phyloP scores from a whole-genome alignment of 2,329 filamentous ascomycete species.

The Colletotrichum paranaense region DNA sequence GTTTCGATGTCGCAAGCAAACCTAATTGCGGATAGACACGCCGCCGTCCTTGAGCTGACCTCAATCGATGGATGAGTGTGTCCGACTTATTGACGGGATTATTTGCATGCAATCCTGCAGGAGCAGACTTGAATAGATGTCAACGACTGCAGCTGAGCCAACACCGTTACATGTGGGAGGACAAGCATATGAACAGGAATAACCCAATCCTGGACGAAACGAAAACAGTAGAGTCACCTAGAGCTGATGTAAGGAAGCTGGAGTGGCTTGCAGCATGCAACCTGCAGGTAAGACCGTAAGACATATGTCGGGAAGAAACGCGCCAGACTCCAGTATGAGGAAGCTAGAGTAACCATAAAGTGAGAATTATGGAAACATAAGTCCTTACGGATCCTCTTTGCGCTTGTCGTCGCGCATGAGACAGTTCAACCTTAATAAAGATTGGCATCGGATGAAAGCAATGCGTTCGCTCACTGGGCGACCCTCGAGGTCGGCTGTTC shows the following conservation, averaged over 20 bases:
- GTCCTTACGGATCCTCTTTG: background rate
- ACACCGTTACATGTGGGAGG: conserved; percentile 4
- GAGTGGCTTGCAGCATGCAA: background rate
- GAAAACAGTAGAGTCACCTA: background rate
- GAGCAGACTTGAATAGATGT: background rate
- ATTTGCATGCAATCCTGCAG: background rate
- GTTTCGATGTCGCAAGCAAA: background rate
- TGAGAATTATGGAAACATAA: background rate
- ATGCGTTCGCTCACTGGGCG: background rate
- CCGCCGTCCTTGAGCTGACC: background rate
- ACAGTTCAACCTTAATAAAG: background rate
- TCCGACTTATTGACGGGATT: background rate
- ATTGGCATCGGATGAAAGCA: background rate
- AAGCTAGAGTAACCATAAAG: background rate
- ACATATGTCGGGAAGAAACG: background rate
- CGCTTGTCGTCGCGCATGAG: background rate
- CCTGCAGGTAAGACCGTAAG: conserved; percentile 7
- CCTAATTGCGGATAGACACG: background rate
- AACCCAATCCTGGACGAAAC: background rate
- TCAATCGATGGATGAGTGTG: background rate
- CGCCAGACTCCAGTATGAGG: background rate
- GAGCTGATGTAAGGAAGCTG: background rate
- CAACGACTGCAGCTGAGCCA: conserved; percentile 1
- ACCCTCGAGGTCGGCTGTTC: background rate
- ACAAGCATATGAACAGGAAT: background rate